These are phyloP conservation scores for Ustilago nuda DNA, from an alignment of 1,284 basidiomycete genomes.

Conservation along the genomic window DNA sequence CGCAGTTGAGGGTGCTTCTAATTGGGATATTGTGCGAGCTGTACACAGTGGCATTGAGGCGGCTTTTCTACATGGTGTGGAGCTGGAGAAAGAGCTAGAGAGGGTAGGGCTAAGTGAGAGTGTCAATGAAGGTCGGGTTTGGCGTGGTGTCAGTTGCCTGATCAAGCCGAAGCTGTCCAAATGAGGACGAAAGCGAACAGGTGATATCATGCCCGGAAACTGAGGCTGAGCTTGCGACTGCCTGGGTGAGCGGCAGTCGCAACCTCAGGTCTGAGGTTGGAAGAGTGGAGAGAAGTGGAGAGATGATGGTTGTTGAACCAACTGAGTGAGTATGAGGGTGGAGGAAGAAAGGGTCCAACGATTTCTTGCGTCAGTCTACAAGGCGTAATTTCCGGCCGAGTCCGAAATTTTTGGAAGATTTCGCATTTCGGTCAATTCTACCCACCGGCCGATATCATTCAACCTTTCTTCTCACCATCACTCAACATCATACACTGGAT, in stretches of 20 bases:
- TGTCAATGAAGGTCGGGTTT: neutral
- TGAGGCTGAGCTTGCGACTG: neutral
- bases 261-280: neutral
- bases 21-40: neutral
- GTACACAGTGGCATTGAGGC: neutral
- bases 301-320: neutral
- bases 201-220: neutral
- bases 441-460: neutral
- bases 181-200: neutral
- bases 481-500: neutral
- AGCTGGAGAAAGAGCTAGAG: neutral
- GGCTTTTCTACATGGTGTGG: neutral
- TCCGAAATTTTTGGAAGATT: conserved; percentile 16
- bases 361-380: neutral
- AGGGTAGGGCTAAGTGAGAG: neutral
- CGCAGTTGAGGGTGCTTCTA: neutral
- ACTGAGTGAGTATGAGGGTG: neutral
- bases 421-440: neutral
- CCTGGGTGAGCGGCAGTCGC: conserved; percentile 2
- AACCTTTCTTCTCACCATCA: neutral
- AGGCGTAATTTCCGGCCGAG: conserved; percentile 19
- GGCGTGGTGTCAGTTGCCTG: neutral
- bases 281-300: too few species aligned
- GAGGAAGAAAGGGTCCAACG: neutral
- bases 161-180: neutral